Conservation (phyloP, 2,329 filamentous ascomycete genomes). For the Pseudogymnoascus sp. region DNA sequence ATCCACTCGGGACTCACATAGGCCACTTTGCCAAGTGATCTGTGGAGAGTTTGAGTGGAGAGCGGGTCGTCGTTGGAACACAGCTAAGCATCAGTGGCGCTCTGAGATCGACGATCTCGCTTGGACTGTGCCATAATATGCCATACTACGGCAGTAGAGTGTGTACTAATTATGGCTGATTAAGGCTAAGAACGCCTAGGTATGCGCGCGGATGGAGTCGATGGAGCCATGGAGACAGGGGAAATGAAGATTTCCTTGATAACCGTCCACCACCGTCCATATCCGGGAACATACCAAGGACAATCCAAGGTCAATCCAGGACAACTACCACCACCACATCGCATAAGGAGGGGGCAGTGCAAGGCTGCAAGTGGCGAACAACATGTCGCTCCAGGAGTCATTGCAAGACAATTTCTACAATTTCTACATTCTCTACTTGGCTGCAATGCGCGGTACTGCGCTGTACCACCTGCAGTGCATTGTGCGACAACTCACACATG, state of each 20-base stretch:
- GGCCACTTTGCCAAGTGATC: background rate
- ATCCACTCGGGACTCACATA: background rate
- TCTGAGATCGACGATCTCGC: background rate
- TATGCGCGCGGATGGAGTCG: slow-evolving; percentile 1
- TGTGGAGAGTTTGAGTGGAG: background rate
- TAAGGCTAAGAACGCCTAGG: too few relatives aligned
- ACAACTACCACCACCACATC: background rate
- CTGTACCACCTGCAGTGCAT: background rate
- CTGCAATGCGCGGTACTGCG: background rate
- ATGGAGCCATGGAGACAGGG: slow-evolving; percentile 2
- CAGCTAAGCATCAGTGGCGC: slow-evolving; percentile 2
- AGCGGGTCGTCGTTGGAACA: background rate
- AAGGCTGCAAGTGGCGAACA: background rate
- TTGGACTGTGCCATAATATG: background rate
- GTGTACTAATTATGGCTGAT: background rate
- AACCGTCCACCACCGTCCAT: background rate
- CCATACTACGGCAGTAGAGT: background rate
- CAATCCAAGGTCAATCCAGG: background rate
- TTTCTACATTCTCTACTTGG: background rate
- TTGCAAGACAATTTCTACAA: too few relatives aligned
- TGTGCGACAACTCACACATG: background rate
- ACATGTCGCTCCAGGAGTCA: background rate
- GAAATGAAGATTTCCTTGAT: slow-evolving; percentile 8
- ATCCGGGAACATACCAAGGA: background rate
- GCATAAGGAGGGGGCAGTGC: background rate